phyloP scores from a whole-genome alignment of 441 rosid genomes.

The Corymbia citriodora region DNA sequence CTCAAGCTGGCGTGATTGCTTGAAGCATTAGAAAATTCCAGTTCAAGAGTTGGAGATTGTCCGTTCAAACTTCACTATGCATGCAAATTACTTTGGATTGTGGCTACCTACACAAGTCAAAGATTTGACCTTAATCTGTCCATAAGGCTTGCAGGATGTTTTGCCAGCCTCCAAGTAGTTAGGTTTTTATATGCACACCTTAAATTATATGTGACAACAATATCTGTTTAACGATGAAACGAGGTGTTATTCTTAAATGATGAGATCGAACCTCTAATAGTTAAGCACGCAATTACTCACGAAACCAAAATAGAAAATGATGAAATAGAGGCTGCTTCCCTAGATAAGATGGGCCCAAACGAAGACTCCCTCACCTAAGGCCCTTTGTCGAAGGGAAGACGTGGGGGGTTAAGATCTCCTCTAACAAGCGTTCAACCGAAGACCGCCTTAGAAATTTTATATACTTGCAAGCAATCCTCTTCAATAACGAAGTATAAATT shows the following conservation, averaged over 20 bases:
- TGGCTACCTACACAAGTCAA: neutral
- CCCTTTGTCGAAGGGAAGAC: neutral
- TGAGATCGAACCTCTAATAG: neutral
- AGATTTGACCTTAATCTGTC: neutral
- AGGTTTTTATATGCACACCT: neutral
- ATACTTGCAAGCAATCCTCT: neutral
- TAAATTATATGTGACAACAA: neutral
- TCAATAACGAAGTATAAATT: neutral
- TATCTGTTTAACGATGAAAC: neutral
- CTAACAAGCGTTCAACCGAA: neutral
- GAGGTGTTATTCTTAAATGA: neutral
- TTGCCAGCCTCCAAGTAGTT: neutral
- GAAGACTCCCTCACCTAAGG: neutral
- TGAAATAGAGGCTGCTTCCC: neutral
- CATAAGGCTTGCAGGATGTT: neutral
- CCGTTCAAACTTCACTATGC: neutral
- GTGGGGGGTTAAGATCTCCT: neutral
- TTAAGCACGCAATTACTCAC: neutral
- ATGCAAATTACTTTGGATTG: neutral
- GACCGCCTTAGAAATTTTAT: neutral
- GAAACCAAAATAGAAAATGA: neutral
- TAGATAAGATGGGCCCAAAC: neutral
- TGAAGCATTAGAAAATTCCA: neutral
- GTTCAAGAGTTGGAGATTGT: neutral
- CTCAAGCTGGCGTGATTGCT: neutral